Percentiles rank a stretch among this genome's conserved stretches.
phyloP scores from a whole-genome alignment of 1,139 yeast species.

The Yamadazyma taylorii region DNA sequence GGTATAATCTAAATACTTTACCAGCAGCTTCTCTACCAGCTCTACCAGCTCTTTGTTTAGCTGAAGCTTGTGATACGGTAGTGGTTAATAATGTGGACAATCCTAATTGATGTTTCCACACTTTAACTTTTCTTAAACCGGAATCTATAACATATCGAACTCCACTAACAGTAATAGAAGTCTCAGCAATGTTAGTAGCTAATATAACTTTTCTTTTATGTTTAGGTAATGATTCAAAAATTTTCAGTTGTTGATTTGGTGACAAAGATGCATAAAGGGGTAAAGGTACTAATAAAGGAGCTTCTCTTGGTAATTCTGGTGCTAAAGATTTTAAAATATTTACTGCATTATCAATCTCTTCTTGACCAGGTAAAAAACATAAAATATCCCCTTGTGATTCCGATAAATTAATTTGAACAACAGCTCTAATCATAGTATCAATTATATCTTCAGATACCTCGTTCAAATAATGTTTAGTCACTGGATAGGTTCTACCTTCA shows the following conservation, averaged over 20 bases:
- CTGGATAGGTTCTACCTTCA: constrained; percentile 90
- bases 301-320: constrained; percentile 67
- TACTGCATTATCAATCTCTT: constrained; percentile 88
- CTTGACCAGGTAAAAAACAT: constrained; percentile 94
- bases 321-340: constrained; percentile 60
- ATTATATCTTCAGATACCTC: constrained; percentile 72
- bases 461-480: constrained; percentile 63
- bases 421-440: constrained; percentile 71
- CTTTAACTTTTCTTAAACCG: constrained; percentile 88
- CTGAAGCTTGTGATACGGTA: constrained; percentile 92
- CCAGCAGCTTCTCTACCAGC: constrained; percentile 97
- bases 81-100: constrained; percentile 87
- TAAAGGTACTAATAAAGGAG: constrained; percentile 71
- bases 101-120: constrained; percentile 92
- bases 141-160: constrained; percentile 92
- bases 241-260: constrained; percentile 75
- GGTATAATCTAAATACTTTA: constrained; percentile 81
- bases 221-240: constrained; percentile 61
- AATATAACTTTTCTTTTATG: constrained; percentile 78
- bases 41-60: constrained; percentile 95
- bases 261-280: constrained; percentile 95
- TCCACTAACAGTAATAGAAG: constrained; percentile 94
- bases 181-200: constrained; percentile 96
- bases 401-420: constrained; percentile 73
- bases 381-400: constrained; percentile 87